These are phyloP conservation scores for Physcia stellaris DNA, from an alignment of 495 filamentous ascomycete species.

Conservation along the genomic window DNA sequence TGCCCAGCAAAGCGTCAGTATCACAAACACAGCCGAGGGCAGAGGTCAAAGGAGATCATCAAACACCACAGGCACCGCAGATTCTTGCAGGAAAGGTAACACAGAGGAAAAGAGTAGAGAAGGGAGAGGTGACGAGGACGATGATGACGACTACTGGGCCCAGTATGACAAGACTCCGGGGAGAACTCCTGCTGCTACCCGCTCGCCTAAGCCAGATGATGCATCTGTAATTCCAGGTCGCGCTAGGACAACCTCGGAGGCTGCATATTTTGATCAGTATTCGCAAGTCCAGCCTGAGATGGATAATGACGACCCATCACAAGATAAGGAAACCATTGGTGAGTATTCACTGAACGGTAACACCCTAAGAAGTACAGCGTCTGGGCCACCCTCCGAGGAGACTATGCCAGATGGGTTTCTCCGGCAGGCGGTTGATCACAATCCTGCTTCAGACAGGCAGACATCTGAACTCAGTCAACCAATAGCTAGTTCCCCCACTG, in stretches of 20 bases:
- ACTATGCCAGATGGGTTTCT: slow-evolving; percentile 2
- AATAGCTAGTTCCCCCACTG: slow-evolving; percentile 31
- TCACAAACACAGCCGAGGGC: slow-evolving; percentile 24
- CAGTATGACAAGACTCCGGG: slow-evolving; percentile 79
- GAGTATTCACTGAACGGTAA: slow-evolving; percentile 42
- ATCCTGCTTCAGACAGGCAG: not conserved
- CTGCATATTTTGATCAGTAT: slow-evolving; percentile 80
- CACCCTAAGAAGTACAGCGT: slow-evolving; percentile 26
- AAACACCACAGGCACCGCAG: not conserved
- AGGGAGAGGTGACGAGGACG: slow-evolving; percentile 41
- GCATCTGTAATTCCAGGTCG: slow-evolving; percentile 22
- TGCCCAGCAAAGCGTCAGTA: slow-evolving; percentile 29
- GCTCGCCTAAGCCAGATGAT: slow-evolving; percentile 21
- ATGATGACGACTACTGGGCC: slow-evolving; percentile 91
- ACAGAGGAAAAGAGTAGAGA: slow-evolving; percentile 8
- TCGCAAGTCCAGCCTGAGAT: slow-evolving; percentile 77
- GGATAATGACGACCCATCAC: slow-evolving; percentile 73
- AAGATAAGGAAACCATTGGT: slow-evolving; percentile 35
- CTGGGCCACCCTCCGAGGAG: slow-evolving; percentile 9
- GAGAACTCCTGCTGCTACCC: slow-evolving; percentile 57
- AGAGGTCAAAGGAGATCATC: slow-evolving; percentile 8
- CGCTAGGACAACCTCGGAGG: slow-evolving; percentile 38
- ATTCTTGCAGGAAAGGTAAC: slow-evolving; percentile 1
- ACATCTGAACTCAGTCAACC: slow-evolving; percentile 26
- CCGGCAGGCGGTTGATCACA: not conserved